Evolutionary conservation across 768 basidiomycete species (phyloP).

Genomic region (Xanthoconium stramineum): DNA sequence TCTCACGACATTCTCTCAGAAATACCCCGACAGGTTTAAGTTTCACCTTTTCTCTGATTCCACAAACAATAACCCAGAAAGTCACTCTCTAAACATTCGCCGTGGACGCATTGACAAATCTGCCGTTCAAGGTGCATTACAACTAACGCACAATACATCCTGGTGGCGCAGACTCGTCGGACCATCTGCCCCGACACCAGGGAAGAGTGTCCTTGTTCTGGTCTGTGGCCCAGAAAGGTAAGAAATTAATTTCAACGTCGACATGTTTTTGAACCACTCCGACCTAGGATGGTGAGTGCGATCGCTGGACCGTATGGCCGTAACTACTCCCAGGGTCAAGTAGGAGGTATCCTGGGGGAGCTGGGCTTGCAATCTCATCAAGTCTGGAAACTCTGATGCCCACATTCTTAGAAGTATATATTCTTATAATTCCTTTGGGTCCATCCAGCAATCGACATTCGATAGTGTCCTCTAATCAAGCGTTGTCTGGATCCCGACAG

Average conservation of each 20-base stretch:
- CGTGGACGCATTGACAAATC: constrained; percentile 55
- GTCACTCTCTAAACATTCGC: constrained; percentile 28
- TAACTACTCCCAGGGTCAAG: constrained; percentile 69
- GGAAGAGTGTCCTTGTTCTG: constrained; percentile 57
- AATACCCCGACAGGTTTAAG: constrained; percentile 53
- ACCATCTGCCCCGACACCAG: constrained; percentile 11
- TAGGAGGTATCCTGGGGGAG: constrained; percentile 64
- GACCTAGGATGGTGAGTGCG: constrained; percentile 64
- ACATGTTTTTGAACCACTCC: not conserved
- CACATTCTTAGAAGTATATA: not conserved
- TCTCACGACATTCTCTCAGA: constrained; percentile 44
- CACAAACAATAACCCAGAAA: constrained; percentile 17
- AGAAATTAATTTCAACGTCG: constrained; percentile 22
- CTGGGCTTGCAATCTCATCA: constrained; percentile 60
- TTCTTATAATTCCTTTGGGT: no score
- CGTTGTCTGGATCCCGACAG: no score
- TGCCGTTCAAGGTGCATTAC: constrained; percentile 44
- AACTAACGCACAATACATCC: constrained; percentile 19
- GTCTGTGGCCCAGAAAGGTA: constrained; percentile 86
- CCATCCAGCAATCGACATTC: no score
- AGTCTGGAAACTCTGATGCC: constrained; percentile 61
- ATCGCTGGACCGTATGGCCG: constrained; percentile 76
- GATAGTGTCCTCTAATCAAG: no score
- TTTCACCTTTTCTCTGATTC: constrained; percentile 65
- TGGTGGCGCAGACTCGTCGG: constrained; percentile 33